A percentile compares a stretch with the other conserved stretches of the same genome.
Conservation (phyloP, 2,329 filamentous ascomycete genomes). For the Paecilomyces niveus region DNA sequence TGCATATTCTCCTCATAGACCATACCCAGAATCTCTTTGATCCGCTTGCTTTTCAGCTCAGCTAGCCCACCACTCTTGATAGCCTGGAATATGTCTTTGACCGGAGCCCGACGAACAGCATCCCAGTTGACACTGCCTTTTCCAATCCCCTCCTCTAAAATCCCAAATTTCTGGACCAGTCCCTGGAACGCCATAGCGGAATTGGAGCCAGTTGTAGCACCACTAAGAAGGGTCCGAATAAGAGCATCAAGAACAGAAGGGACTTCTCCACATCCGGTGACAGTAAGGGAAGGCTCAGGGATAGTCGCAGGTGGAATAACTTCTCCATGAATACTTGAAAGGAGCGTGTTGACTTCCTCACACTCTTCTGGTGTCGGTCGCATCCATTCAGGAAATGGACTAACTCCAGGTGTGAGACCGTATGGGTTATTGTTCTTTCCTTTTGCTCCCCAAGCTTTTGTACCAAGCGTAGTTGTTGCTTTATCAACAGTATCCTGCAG, state of each 20-base stretch:
- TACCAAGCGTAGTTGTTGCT: slow-evolving; percentile 9
- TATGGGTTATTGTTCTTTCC: slow-evolving; percentile 37
- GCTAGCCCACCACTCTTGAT: slow-evolving; percentile 67
- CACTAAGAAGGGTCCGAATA: slow-evolving; percentile 55
- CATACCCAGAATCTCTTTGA: slow-evolving; percentile 66
- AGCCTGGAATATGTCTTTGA: slow-evolving; percentile 57
- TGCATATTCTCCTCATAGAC: slow-evolving; percentile 62
- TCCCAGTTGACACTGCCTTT: slow-evolving; percentile 72
- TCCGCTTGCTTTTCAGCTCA: slow-evolving; percentile 62
- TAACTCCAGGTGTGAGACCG: slow-evolving; percentile 46
- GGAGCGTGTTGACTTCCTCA: slow-evolving; percentile 58
- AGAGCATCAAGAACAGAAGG: slow-evolving; percentile 59
- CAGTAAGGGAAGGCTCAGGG: slow-evolving; percentile 60
- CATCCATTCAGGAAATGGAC: slow-evolving; percentile 60
- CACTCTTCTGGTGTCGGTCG: slow-evolving; percentile 64
- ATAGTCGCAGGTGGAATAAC: slow-evolving; percentile 59
- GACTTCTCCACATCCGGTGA: slow-evolving; percentile 64
- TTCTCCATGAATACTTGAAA: slow-evolving; percentile 60
- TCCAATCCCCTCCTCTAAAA: slow-evolving; percentile 55
- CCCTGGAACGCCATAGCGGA: slow-evolving; percentile 61
- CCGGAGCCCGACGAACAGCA: slow-evolving; percentile 53
- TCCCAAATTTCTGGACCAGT: slow-evolving; percentile 58
- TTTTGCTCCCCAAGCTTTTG: slow-evolving; percentile 1
- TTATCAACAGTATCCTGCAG: slow-evolving; percentile 13
- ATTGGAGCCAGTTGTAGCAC: slow-evolving; percentile 53